phyloP scores from a whole-genome alignment of 2,329 filamentous ascomycete genomes.

The Xylaria sp. region DNA sequence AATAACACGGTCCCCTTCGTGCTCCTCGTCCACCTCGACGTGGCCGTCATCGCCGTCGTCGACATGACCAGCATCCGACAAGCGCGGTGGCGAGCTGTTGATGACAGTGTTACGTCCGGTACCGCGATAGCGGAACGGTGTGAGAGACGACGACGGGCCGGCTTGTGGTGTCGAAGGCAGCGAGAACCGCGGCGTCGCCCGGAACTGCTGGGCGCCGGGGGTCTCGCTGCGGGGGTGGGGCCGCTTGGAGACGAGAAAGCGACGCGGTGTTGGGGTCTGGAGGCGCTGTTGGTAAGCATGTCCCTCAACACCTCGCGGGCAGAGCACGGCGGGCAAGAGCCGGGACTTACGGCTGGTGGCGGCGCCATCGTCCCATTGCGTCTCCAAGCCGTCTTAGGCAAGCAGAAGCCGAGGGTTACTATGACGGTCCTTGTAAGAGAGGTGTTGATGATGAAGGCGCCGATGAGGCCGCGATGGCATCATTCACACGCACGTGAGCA shows the following conservation, averaged over 20 bases:
- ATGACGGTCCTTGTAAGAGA: constrained; percentile 1
- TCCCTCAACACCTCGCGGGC: too few species aligned
- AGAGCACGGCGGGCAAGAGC: neutral
- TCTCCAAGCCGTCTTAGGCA: neutral
- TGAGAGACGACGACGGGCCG: constrained; percentile 40
- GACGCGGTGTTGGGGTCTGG: constrained; percentile 51
- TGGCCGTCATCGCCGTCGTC: constrained; percentile 13
- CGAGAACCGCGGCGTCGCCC: constrained; percentile 50
- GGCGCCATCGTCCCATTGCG: constrained; percentile 40
- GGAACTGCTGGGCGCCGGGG: constrained; percentile 50
- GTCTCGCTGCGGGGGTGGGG: constrained; percentile 45
- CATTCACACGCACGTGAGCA: constrained; percentile 24
- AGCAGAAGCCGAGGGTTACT: neutral
- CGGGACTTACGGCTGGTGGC: constrained; percentile 43
- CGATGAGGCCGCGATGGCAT: constrained; percentile 27
- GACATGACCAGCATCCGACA: constrained; percentile 14
- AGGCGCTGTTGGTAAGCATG: constrained; percentile 12
- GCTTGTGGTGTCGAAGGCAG: constrained; percentile 48
- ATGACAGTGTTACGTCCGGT: constrained; percentile 41
- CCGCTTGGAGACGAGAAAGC: constrained; percentile 49
- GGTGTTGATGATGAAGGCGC: neutral
- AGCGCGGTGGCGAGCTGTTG: constrained; percentile 47
- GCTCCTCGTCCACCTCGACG: neutral
- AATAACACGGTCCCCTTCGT: neutral
- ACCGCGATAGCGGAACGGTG: constrained; percentile 35